Evolutionary conservation across 169 alveolate genomes (phyloP).

Genomic region (Babesia divergens): DNA sequence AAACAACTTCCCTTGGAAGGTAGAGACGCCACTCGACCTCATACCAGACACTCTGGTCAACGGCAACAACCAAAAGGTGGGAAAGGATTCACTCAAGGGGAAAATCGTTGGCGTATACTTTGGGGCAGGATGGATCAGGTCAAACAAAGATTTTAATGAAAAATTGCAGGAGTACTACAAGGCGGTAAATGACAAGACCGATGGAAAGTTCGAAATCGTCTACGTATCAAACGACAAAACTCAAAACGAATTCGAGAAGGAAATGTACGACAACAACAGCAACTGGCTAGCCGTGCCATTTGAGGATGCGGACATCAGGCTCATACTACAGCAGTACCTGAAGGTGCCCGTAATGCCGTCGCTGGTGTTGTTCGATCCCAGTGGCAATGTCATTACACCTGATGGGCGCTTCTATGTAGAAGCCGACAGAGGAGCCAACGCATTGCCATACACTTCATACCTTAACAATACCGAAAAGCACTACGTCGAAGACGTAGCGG

Average conservation of each 20-base stretch:
- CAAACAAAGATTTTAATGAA: constrained; percentile 32
- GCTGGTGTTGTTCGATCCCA: constrained; percentile 53
- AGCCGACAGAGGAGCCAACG: constrained; percentile 41
- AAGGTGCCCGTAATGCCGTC: constrained; percentile 29
- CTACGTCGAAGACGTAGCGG: constrained; percentile 43
- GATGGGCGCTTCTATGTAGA: constrained; percentile 58
- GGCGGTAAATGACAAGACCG: constrained; percentile 45
- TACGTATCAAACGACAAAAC: constrained; percentile 42
- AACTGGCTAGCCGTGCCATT: constrained; percentile 47
- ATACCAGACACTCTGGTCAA: constrained; percentile 48
- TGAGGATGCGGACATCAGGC: constrained; percentile 36
- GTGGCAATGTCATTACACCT: constrained; percentile 50
- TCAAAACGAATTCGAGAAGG: constrained; percentile 31
- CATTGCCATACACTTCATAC: constrained; percentile 34
- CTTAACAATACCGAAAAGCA: constrained; percentile 8
- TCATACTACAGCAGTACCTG: constrained; percentile 32
- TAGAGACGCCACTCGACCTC: constrained; percentile 41
- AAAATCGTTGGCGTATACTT: constrained; percentile 54
- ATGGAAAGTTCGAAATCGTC: constrained; percentile 48
- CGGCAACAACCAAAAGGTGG: constrained; percentile 46
- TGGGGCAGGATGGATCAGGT: constrained; percentile 40
- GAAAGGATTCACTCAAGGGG: constrained; percentile 40
- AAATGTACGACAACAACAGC: constrained; percentile 20
- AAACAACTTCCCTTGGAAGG: constrained; percentile 64
- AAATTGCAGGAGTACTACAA: constrained; percentile 43